Conservation (phyloP, 768 basidiomycete genomes). For the Pleurotus tuoliensis region DNA sequence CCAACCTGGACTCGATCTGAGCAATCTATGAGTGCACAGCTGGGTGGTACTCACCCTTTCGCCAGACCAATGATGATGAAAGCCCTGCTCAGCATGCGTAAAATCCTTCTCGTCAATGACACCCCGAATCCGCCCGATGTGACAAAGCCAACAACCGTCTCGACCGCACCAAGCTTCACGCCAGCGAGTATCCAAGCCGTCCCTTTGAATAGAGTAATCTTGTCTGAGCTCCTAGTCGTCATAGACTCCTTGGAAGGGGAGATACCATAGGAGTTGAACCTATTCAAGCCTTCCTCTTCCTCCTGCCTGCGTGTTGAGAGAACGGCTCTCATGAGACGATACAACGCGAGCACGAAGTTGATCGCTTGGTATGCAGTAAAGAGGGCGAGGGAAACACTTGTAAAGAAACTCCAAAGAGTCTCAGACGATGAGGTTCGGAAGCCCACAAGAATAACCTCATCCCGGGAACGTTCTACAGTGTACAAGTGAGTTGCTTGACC, state of each 20-base stretch:
- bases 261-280: constrained; percentile 5
- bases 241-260: constrained; percentile 19
- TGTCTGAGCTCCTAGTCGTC: constrained; percentile 19
- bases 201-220: constrained; percentile 52
- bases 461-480: too few species aligned
- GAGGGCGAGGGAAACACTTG: constrained; percentile 55
- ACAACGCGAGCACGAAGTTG: constrained; percentile 55
- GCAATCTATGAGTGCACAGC: not conserved
- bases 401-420: constrained; percentile 54
- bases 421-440: constrained; percentile 30
- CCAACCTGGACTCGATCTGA: constrained; percentile 34
- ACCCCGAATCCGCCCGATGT: constrained; percentile 46
- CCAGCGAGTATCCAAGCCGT: constrained; percentile 63
- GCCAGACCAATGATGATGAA: constrained; percentile 58
- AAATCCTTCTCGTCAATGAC: constrained; percentile 49
- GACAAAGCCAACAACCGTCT: constrained; percentile 61
- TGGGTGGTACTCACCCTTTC: constrained; percentile 52
- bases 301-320: constrained; percentile 52
- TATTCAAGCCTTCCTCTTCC: not conserved
- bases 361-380: constrained; percentile 54
- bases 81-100: constrained; percentile 52
- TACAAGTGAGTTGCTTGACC: too few species aligned
- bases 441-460: constrained; percentile 26
- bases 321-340: constrained; percentile 49
- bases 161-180: constrained; percentile 59